Base-by-base conservation (phyloP, 1,139 yeast genomes). In the Blastobotrys illinoisensis region DNA sequence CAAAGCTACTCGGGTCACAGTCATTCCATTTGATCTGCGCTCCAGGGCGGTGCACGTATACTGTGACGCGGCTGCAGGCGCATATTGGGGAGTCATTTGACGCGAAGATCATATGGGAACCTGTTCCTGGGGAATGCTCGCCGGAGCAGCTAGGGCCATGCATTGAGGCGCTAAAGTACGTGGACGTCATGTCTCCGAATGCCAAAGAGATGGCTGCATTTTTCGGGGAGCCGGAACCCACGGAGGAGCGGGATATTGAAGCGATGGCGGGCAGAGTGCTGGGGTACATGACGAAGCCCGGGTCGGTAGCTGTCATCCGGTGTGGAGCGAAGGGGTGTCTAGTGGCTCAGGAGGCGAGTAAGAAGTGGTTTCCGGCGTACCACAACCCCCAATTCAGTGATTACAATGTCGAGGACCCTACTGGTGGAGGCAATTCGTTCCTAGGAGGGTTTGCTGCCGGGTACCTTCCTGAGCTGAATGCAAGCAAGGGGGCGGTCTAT, bases 361-460 rank as follows among this genome's bases (percentile, higher is more conserved):
- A 46, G 44, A 26, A 46, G 4, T 76, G 83, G 80, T 77, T 82
- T 28, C 93, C 95, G 0, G 90, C 97, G 0, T 91, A 85, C 66
- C 96, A 88, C 65, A 63, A 65, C 14, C 52, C 60, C 2, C 18
- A 49, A 6, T 48, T 56, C 46, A 40, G 70, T 69, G 48, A 74
- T 69, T 56, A 60, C 63, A 69, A 71, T 40, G 93, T 90, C 1
- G 72, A 82, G 1, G 98, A 91, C 67, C 96, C 96, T 0, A 91
- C 97, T 0, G 98, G 98, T 0, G 97, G 96, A 2, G 98, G 98
- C 0, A 91, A 91, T 67, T 77, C 95, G 0, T 90, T 86, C 68
- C 81, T 93, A 56, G 97, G 97, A 0, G 96, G 86, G 0, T 82
- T 88, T 63, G 78, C 85, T 11, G 74, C 85, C 5, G 95, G 85